These are phyloP conservation scores for Penicillium waksmanii DNA, from an alignment of 495 filamentous ascomycete species.

Conservation along the genomic window DNA sequence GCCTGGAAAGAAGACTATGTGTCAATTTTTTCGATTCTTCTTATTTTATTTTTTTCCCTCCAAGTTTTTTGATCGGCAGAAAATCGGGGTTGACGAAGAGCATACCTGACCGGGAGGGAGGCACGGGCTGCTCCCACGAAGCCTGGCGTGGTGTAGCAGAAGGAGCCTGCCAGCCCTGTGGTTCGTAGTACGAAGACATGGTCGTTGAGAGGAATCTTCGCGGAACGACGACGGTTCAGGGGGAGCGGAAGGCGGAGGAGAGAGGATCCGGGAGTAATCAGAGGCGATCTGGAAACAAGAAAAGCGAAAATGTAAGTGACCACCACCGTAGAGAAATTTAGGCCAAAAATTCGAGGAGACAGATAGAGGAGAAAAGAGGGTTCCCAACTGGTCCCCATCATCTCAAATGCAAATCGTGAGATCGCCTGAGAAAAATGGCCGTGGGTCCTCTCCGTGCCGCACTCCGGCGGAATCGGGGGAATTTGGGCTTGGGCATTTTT, in stretches of 20 bases:
- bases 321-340: background rate
- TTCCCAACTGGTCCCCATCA: conserved; percentile 2
- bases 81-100: conserved; percentile 6
- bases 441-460: conserved; percentile 21
- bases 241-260: conserved; percentile 25
- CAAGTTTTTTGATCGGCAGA: background rate
- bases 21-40: conserved; percentile 29
- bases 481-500: conserved; percentile 16
- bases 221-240: conserved; percentile 31
- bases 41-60: background rate
- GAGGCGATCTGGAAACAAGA: conserved; percentile 31
- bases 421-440: conserved; percentile 19
- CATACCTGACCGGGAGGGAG: conserved; percentile 86
- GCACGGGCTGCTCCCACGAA: conserved; percentile 83
- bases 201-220: conserved; percentile 29
- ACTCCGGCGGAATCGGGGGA: conserved; percentile 20
- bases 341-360: background rate
- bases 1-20: conserved; percentile 51
- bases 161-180: conserved; percentile 75
- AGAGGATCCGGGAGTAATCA: conserved; percentile 37
- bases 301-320: background rate
- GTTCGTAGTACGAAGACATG: conserved; percentile 89
- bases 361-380: background rate
- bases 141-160: conserved; percentile 56
- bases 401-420: background rate